A percentile compares a stretch with the other conserved stretches of the same genome.
These are phyloP conservation scores for Botrytis sinoallii DNA, from an alignment of 2,329 filamentous ascomycete species.

Conservation along the genomic window DNA sequence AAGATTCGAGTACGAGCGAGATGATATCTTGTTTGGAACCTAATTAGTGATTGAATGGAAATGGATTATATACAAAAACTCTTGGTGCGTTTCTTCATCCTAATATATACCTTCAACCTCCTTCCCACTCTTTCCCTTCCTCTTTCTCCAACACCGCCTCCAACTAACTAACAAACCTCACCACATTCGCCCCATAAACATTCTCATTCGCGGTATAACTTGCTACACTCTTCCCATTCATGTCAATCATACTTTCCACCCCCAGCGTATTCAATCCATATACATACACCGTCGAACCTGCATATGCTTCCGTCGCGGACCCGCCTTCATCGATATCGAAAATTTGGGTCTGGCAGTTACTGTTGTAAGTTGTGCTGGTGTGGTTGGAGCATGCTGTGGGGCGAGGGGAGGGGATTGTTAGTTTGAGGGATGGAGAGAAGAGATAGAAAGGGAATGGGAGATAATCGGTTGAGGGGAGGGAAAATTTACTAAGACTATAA, in stretches of 20 bases:
- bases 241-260: constrained; percentile 26
- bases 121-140: not conserved
- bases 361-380: constrained; percentile 13
- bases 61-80: not conserved
- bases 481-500: constrained; percentile 42
- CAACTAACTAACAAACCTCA: constrained; percentile 21
- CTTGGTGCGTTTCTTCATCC: accelerated
- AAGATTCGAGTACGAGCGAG: too few species aligned
- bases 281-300: constrained; percentile 20
- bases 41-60: not conserved
- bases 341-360: constrained; percentile 29
- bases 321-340: constrained; percentile 26
- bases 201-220: constrained; percentile 24
- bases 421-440: not conserved
- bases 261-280: constrained; percentile 30
- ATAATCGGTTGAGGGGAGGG: not conserved
- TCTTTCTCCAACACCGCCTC: not conserved
- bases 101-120: too few species aligned
- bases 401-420: not conserved
- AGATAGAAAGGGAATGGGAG: not conserved
- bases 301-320: not conserved
- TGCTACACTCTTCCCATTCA: constrained; percentile 21
- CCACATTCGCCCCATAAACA: constrained; percentile 26
- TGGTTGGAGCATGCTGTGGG: constrained; percentile 22
- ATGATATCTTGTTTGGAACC: too few species aligned